Evolutionary conservation across 1,284 basidiomycete genomes (phyloP), one percentile per base, ranked within the genome.

Genomic region (Cutaneotrichosporon curvatum): DNA sequence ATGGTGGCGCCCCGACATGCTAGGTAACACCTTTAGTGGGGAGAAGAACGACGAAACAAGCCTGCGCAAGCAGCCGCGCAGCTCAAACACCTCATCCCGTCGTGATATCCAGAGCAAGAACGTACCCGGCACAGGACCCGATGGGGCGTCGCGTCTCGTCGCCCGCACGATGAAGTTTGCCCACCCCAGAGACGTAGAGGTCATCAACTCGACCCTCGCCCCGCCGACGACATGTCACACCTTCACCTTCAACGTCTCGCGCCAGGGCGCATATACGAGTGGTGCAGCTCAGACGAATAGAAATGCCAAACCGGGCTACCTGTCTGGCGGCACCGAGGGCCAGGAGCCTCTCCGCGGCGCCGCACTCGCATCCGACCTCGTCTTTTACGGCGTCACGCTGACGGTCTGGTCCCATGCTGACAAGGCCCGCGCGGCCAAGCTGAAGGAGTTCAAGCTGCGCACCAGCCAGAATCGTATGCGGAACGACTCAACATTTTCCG

Each of bases 321-420:
- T 66, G 77, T 22, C 79, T 79, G 19, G 69, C 79, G 4, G 83
- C 81, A 64, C 75, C 5, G 46, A 47, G 28, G 48, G 79, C 4
- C 82, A 81, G 62, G 84, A 83, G 37, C 69, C 84, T 7, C 76
- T 87, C 23, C 81, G 84, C 51, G 77, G 78, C 34, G 68, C 70
- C 23, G 64, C 75, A 22, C 39, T 73, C 71, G 44, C 74, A 66
- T 54, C 59, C 20, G 61, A 68, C 37, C 62, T 67, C 51, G 82
- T 83, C 11, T 94, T 89, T 65, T 81, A 94, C 63, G 90, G 88
- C 37, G 87, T 91, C 28, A 89, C 87, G 55, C 76, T 95, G 43
- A 89, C 87, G 4, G 87, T 94, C 0, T 95, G 88, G 89, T 88
- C 86, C 9, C 88, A 91, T 62, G 89, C 88, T 22, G 90, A 95